A percentile compares a stretch with the other conserved stretches of the same genome.
Conservation (phyloP, 83 land plant species). For the Diphasiastrum complanatum region DNA sequence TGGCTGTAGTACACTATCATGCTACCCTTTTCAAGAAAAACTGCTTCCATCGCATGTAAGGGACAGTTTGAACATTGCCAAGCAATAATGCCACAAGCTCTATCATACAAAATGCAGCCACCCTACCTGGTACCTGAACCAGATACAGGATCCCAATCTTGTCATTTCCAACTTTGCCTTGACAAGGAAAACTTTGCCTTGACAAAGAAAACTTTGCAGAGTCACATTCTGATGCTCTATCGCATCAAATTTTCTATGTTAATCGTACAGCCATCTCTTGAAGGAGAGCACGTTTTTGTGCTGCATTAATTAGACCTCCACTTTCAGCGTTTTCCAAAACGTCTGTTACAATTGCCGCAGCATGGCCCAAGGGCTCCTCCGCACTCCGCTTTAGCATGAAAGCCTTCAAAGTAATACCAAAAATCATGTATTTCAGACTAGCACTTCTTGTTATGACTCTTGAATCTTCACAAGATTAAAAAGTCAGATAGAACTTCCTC, state of each 20-base stretch:
- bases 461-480: not conserved
- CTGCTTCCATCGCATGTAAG: no score
- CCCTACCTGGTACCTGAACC: no score
- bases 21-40: no score
- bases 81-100: no score
- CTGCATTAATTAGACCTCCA: slow-evolving; percentile 51
- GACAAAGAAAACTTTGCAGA: no score
- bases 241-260: not conserved
- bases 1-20: no score
- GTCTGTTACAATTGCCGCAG: slow-evolving; percentile 71
- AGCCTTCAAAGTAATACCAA: slow-evolving; percentile 59
- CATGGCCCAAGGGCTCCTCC: slow-evolving; percentile 81
- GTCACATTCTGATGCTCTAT: slow-evolving; percentile 21
- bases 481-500: not conserved
- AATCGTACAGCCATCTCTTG: slow-evolving; percentile 55
- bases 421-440: not conserved
- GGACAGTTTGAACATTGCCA: no score
- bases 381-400: slow-evolving; percentile 80
- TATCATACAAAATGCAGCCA: no score
- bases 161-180: no score
- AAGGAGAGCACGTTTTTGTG: slow-evolving; percentile 51
- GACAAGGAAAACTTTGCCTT: no score
- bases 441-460: not conserved
- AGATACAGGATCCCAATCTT: no score
- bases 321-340: slow-evolving; percentile 67